Percentiles rank a stretch among this genome's conserved stretches.
Conservation (phyloP, 768 basidiomycete species). For the Boletus sensibilis region DNA sequence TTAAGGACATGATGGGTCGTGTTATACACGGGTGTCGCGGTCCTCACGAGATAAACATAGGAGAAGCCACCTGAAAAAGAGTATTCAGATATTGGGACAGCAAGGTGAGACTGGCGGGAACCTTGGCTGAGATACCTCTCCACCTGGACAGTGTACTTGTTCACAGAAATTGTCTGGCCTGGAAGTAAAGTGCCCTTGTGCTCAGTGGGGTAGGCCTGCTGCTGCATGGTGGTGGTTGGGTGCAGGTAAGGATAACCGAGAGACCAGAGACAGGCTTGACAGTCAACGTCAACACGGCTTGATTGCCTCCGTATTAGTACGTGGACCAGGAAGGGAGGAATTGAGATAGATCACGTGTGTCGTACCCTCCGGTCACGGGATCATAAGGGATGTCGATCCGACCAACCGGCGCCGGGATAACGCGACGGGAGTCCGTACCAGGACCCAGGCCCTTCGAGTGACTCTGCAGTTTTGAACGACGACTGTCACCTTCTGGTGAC, state of each 20-base stretch:
- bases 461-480: background rate
- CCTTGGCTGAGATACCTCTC: conserved; percentile 97
- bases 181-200: conserved; percentile 71
- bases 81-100: conserved; percentile 11
- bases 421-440: background rate
- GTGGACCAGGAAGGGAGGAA: background rate
- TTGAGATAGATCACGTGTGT: conserved; percentile 16
- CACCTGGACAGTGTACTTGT: conserved; percentile 86
- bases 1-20: conserved; percentile 97
- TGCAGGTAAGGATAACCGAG: conserved; percentile 5
- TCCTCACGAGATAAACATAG: conserved; percentile 93
- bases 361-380: conserved; percentile 5
- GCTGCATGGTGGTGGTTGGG: conserved; percentile 31
- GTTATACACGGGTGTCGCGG: conserved; percentile 81
- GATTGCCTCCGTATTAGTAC: background rate
- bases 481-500: background rate
- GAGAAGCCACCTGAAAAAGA: conserved; percentile 83
- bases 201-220: conserved; percentile 41
- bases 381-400: background rate
- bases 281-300: background rate
- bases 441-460: background rate
- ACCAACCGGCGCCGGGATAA: background rate
- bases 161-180: conserved; percentile 88
- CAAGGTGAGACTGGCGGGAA: conserved; percentile 28
- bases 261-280: conserved; percentile 4